These are phyloP conservation scores for Citrus australasica DNA, from an alignment of 345 rosid species.

Conservation along the genomic window DNA sequence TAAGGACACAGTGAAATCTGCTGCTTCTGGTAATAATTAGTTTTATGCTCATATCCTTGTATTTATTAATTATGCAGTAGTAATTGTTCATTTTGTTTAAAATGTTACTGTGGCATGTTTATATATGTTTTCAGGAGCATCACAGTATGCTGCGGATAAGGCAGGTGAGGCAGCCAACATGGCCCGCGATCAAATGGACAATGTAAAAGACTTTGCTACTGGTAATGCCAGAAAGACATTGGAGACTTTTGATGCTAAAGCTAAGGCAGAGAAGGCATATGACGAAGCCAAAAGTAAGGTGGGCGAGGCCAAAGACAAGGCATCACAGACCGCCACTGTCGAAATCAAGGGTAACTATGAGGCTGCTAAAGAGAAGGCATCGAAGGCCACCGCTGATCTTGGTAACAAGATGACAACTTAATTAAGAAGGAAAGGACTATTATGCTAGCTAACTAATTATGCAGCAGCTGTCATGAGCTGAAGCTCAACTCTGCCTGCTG, in stretches of 20 bases:
- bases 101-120: too few species aligned
- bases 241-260: neutral
- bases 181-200: conserved; percentile 10
- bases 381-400: conserved; percentile 36
- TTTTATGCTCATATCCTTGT: too few species aligned
- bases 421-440: neutral
- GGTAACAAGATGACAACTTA: conserved; percentile 36
- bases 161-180: conserved; percentile 23
- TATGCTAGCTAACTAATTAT: neutral
- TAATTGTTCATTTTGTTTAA: too few species aligned
- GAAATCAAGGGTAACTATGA: conserved; percentile 33
- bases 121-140: conserved; percentile 10
- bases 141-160: conserved; percentile 29
- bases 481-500: conserved; percentile 7
- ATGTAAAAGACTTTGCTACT: too few species aligned
- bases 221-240: conserved; percentile 16
- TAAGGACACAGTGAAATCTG: conserved; percentile 24
- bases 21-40: conserved; percentile 25
- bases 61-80: too few species aligned
- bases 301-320: conserved; percentile 43
- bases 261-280: conserved; percentile 10
- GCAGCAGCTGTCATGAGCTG: neutral
- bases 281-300: conserved; percentile 30
- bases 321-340: conserved; percentile 31
- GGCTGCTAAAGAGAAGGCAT: conserved; percentile 49